Evolutionary conservation across 108 stramenopile species (phyloP), one percentile per base, ranked within the genome.

Genomic region (Fistulifera pelliculosa): DNA sequence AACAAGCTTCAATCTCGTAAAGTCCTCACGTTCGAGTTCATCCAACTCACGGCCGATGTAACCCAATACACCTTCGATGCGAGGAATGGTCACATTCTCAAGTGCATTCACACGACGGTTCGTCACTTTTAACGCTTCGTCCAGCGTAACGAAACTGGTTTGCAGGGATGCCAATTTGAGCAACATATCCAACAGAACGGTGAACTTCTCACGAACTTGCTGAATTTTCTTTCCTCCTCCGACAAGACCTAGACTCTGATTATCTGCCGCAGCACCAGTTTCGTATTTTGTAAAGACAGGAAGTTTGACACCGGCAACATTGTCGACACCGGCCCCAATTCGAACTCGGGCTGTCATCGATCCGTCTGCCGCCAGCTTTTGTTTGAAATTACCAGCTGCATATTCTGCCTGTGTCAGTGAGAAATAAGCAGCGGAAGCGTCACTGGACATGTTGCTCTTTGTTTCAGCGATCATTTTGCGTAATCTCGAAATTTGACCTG

Each of bases 21-120:
- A 98, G 65, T 98, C 96, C 67, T 98, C 97, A 68, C 97, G 80
- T 68, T 98, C 97, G 64, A 98, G 85, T 75, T 98, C 97, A 78
- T 98, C 97, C 61, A 98, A 74, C 55, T 98, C 97, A 56, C 94
- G 75, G 44, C 76, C 81, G 73, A 98, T 98, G 74, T 98, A 98
- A 42, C 62, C 66, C 43, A 98, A 69, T n/a, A 81, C 76, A 6
- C 54, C 70, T 68, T 96, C 85, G 70, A 98, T 98, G 47, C 87
- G 90, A 38, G 97, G 97, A 79, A 98, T 93, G 47, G 97, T 98
- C 16, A 98, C 97, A 74, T 96, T 96, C 69, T 98, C 97, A 69
- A 98, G 75, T 16, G 97, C 97, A 75, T 98, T 98, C 38, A 95
- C 95, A 65, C 97, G 87, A 47, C 97, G 90, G 69, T 98, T 98